Percentiles rank a stretch among this genome's conserved stretches.
These are phyloP conservation scores for Inosperma sp. DNA, from an alignment of 768 basidiomycete species.

Conservation along the genomic window DNA sequence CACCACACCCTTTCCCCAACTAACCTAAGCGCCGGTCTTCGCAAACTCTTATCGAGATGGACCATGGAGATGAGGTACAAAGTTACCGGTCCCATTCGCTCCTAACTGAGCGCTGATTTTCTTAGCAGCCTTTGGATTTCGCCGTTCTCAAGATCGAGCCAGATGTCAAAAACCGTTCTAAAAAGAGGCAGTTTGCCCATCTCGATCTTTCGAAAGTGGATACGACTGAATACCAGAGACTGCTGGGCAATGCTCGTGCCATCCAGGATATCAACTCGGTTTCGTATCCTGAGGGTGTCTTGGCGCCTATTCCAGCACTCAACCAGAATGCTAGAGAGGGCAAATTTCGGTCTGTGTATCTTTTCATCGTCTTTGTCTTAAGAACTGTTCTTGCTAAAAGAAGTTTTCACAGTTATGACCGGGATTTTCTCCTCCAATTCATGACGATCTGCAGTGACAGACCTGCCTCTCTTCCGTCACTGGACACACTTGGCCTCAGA, in stretches of 20 bases:
- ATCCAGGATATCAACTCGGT: conserved; percentile 79
- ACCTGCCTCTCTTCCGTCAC: conserved; percentile 82
- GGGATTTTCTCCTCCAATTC: conserved; percentile 96
- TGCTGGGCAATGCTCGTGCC: conserved; percentile 74
- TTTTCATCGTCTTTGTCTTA: too few relatives aligned
- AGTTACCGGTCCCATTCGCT: too few relatives aligned
- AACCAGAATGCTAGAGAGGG: conserved; percentile 81
- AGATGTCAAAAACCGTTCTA: too few relatives aligned
- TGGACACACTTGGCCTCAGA: conserved; percentile 89
- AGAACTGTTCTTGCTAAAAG: not conserved
- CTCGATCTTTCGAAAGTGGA: too few relatives aligned
- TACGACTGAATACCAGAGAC: conserved; percentile 47
- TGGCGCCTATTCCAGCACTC: conserved; percentile 78
- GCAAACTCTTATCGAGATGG: too few relatives aligned
- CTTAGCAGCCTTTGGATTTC: too few relatives aligned
- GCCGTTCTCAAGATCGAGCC: too few relatives aligned
- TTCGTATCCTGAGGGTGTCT: conserved; percentile 73
- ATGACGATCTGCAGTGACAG: conserved; percentile 94
- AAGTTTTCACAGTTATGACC: conserved; percentile 69
- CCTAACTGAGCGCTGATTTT: too few relatives aligned
- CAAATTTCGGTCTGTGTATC: conserved; percentile 67
- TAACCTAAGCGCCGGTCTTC: too few relatives aligned
- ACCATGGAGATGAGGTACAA: too few relatives aligned
- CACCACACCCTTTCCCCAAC: too few relatives aligned
- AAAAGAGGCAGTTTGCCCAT: too few relatives aligned